Conservation (phyloP, 768 basidiomycete species). For the Pholiota molesta region DNA sequence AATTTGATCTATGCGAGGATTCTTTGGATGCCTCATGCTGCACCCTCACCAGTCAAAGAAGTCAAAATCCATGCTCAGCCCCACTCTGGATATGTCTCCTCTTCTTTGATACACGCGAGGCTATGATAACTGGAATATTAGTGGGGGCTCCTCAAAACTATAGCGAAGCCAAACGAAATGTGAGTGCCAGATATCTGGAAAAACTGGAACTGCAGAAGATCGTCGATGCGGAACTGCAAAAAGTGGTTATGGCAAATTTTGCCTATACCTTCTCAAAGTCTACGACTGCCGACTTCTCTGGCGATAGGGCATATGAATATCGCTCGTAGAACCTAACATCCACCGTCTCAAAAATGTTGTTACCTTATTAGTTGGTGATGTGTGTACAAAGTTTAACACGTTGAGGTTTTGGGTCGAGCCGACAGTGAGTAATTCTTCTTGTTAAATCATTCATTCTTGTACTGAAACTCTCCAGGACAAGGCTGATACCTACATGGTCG, state of each 20-base stretch:
- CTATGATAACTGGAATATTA: neutral
- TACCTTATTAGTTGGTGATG: neutral
- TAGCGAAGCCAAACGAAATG: neutral
- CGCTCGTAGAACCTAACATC: neutral
- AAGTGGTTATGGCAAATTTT: neutral
- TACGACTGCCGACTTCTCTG: neutral
- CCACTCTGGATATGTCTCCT: neutral
- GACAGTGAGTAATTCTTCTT: neutral
- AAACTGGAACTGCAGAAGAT: neutral
- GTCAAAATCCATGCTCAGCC: neutral
- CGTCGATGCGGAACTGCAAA: neutral
- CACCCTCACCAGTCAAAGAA: neutral
- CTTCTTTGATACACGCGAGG: no score
- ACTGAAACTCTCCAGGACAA: neutral
- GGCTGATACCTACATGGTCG: neutral
- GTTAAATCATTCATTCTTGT: neutral
- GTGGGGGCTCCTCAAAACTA: neutral
- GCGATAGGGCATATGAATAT: neutral
- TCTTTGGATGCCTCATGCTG: neutral
- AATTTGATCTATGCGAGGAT: neutral
- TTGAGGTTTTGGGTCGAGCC: neutral
- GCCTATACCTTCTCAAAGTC: neutral
- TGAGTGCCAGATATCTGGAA: neutral
- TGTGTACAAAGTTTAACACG: neutral
- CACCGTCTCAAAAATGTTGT: neutral